Evolutionary conservation across 164 flowering plant species (phyloP), one percentile per base, ranked within the genome.

Genomic region (Macadamia tetraphylla): DNA sequence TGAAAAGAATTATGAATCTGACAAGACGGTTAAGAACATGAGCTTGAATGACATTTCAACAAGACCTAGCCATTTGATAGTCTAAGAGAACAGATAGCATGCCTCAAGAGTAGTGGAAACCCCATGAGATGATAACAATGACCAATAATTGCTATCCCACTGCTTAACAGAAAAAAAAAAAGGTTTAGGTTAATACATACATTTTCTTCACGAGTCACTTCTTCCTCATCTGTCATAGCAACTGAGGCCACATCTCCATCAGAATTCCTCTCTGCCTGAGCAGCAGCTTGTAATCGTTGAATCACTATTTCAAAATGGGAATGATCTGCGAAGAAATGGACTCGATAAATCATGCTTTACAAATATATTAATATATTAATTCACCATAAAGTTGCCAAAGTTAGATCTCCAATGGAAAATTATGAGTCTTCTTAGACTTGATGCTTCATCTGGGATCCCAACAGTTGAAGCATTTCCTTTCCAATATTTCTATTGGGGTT

Each of bases 221-320:
- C 80, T 46, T 46, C 51, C 29, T 67, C 74, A 48, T 70, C 83
- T 29, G 76, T 61, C 51, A 74, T 49, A 29, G 6, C 73, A 46
- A 44, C 23, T 13, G 82, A 64, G 6, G 74, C 74, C 29, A 18
- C 81, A 64, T 76, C 85, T 70, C 62, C 67, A 23, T 73, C 51
- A 23, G 74, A 58, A 31, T 82, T 74, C 53, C 72, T 67, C 32
- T 80, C 77, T 69, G 70, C 84, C 64, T 82, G 73, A 23, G 78
- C 80, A 67, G 79, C 78, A 64, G 65, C 72, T 70, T 81, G 57
- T 62, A 87, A 73, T 69, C 64, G 78, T 71, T 84, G 83, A 58
- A 92, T 83, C 62, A 86, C 82, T 49, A 68, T 73, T 58, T 83
- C 71, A 72, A 83, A 88, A 81, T 85, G 74, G 55, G 72, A 73